Evolutionary conservation across 768 basidiomycete genomes (phyloP), one percentile per base, ranked within the genome.

Genomic region (Trametes coccinea): DNA sequence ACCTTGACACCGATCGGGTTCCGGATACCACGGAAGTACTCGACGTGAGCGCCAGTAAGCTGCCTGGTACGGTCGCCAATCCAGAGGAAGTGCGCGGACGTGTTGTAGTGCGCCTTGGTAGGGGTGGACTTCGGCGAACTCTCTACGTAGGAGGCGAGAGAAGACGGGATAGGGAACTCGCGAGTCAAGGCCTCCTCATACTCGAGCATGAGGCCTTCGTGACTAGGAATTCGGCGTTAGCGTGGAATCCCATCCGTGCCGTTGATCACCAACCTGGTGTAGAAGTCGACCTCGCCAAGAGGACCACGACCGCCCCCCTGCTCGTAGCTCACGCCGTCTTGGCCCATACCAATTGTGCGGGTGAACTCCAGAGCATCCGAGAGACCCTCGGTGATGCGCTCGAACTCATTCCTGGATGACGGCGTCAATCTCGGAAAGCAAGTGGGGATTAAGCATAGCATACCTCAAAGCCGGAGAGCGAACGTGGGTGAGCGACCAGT

Each of bases 1-100:
- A 96, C 92, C 73, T 99, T 99, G 78, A 98, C 84, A 2, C 97
- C 97, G 61, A 97, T 92, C 1, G 94, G 94, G 71, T 97, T 96
- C 51, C 92, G 80, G 55, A 97, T 89, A 6, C 94, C 93, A 58
- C 92, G 80, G 76, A 95, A 95, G 74, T 95, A 95, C 77, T 98
- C 96, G 34, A 98, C 88, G 72, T 99, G 97, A 3, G 95, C 97
- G 6, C 95, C 94, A 48, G 86, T 84, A 0, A 98, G 78, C 74
- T 96, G 93, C 43, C 96, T 79, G 4, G 96, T 99, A 53, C 96
- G 85, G 75, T 99, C 97, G 0, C 96, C 96, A 56, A 99, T 92
- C 96, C 96, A 99, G 52, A 98, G 74, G 76, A 97, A 96, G 73
- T 95, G 95, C 7, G 93, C 92, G 2, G 93, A 92, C 14, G 92